Evolutionary conservation across 1,284 basidiomycete species (phyloP).

Genomic region (Naganishia sp.): DNA sequence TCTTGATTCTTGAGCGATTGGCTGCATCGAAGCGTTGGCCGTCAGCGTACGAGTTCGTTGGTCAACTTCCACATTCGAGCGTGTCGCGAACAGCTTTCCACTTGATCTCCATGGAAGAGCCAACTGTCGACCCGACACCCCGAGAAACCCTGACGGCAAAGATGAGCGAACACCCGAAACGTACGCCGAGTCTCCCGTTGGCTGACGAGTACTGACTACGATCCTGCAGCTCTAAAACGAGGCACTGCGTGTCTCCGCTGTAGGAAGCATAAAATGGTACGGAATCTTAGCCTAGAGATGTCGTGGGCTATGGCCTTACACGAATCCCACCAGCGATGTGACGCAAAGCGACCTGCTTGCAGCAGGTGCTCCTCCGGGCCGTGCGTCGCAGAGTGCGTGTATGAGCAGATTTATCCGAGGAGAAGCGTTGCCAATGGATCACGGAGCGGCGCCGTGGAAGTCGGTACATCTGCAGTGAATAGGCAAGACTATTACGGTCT

Average conservation of each 20-base stretch:
- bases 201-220: background rate
- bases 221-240: conserved; percentile 13
- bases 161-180: too few relatives aligned
- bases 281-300: background rate
- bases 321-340: conserved; percentile 8
- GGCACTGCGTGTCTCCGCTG: conserved; percentile 25
- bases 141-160: too few relatives aligned
- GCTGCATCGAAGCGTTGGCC: too few relatives aligned
- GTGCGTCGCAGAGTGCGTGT: conserved; percentile 1
- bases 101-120: too few relatives aligned
- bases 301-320: background rate
- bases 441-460: background rate
- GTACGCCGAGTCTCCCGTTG: too few relatives aligned
- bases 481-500: background rate
- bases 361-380: conserved; percentile 5
- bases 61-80: too few relatives aligned
- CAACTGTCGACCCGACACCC: too few relatives aligned
- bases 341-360: conserved; percentile 10
- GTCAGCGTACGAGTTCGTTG: too few relatives aligned
- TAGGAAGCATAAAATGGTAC: conserved; percentile 20
- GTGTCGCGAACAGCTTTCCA: too few relatives aligned
- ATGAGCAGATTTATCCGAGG: conserved; percentile 6
- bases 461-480: background rate
- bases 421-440: background rate
- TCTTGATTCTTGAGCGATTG: too few relatives aligned